These are phyloP conservation scores for Botrytis pseudocinerea DNA, from an alignment of 2,329 filamentous ascomycete genomes.

Conservation along the genomic window DNA sequence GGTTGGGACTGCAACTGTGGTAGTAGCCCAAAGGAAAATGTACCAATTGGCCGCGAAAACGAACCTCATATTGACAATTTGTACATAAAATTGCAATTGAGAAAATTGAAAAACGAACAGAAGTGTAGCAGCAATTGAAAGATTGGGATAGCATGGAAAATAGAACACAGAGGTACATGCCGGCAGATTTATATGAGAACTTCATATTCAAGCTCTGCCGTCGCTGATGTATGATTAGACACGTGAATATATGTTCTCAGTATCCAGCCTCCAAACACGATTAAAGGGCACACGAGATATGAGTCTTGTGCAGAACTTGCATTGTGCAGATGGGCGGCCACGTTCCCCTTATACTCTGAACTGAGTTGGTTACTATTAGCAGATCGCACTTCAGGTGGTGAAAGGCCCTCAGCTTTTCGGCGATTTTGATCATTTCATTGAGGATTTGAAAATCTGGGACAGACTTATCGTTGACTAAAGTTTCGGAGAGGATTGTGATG, in stretches of 20 bases:
- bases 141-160: neutral
- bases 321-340: neutral
- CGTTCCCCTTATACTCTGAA: neutral
- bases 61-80: neutral
- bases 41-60: neutral
- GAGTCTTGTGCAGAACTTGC: neutral
- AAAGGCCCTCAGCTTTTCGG: neutral
- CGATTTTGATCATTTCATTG: neutral
- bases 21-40: neutral
- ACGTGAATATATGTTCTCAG: neutral
- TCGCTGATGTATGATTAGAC: neutral
- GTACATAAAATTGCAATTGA: too few relatives aligned
- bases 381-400: neutral
- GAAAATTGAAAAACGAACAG: neutral
- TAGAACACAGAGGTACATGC: neutral
- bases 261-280: neutral
- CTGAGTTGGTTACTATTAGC: neutral
- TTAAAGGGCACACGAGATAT: neutral
- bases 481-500: neutral
- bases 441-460: neutral
- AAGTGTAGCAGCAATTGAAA: neutral
- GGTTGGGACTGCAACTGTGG: neutral
- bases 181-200: conserved; percentile 3
- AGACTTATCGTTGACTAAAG: neutral
- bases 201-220: neutral